These are phyloP conservation scores for Pichia nanzhaoensis DNA, from an alignment of 805 yeast species.

Conservation along the genomic window DNA sequence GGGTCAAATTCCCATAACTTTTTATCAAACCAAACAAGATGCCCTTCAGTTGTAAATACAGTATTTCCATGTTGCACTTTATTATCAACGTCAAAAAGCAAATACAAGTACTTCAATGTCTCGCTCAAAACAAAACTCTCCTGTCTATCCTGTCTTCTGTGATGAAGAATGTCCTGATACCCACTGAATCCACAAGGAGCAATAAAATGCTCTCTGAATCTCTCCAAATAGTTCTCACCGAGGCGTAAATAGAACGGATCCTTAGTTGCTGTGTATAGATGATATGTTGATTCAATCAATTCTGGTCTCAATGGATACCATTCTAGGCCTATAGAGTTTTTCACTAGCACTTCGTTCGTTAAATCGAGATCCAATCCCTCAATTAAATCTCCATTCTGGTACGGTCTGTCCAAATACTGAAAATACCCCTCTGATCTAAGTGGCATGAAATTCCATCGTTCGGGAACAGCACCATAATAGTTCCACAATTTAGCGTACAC, in stretches of 20 bases:
- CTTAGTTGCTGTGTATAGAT: conserved; percentile 71
- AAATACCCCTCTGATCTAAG: conserved; percentile 18
- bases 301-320: conserved; percentile 96
- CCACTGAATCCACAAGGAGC: conserved; percentile 81
- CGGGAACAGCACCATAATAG: conserved; percentile 76
- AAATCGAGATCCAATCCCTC: conserved; percentile 18
- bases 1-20: conserved; percentile 16
- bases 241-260: conserved; percentile 79
- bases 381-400: conserved; percentile 18
- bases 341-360: conserved; percentile 22
- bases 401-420: conserved; percentile 10
- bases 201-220: conserved; percentile 45
- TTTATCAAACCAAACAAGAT: conserved; percentile 69
- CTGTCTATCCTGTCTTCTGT: conserved; percentile 70
- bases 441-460: conserved; percentile 60
- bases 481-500: conserved; percentile 74
- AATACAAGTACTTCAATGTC: conserved; percentile 73
- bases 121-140: conserved; percentile 88
- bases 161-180: conserved; percentile 56
- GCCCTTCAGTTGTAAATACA: conserved; percentile 84
- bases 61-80: conserved; percentile 34
- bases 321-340: conserved; percentile 49
- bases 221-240: conserved; percentile 58
- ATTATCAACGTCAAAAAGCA: conserved; percentile 69
- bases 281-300: conserved; percentile 82